phyloP scores from a whole-genome alignment of 331 rosid genomes.

The Quercus tomentella region DNA sequence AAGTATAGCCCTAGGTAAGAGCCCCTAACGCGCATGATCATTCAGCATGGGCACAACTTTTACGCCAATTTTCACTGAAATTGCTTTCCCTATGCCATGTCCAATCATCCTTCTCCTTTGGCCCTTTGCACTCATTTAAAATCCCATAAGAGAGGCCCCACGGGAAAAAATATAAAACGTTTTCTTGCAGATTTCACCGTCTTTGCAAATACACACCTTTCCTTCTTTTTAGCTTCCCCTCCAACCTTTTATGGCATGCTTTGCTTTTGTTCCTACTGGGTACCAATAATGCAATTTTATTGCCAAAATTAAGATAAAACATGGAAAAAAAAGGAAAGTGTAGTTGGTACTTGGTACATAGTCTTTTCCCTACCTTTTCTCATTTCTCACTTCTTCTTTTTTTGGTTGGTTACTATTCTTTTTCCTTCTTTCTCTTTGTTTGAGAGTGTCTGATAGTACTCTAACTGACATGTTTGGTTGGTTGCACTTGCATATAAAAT shows the following conservation, averaged over 20 bases:
- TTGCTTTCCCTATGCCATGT: not conserved
- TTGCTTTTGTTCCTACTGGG: not conserved
- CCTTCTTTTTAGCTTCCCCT: not conserved
- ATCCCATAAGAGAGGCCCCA: not conserved
- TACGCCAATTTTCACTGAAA: not conserved
- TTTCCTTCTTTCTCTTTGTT: not conserved
- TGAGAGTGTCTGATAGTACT: not conserved
- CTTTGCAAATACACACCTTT: not conserved
- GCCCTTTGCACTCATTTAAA: not conserved
- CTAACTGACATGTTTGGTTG: not conserved
- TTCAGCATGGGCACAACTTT: not conserved
- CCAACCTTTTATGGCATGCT: conserved; percentile 3
- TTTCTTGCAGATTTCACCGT: not conserved
- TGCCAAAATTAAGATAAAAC: not conserved
- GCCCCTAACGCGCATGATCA: not conserved
- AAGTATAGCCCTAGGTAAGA: too few relatives aligned
- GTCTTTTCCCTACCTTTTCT: not conserved
- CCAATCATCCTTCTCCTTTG: not conserved
- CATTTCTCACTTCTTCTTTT: not conserved
- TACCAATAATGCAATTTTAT: not conserved
- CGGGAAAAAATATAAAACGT: not conserved
- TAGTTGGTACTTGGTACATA: too few relatives aligned
- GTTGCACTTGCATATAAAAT: not conserved
- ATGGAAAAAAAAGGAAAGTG: not conserved
- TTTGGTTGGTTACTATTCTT: not conserved